Conservation (phyloP, 192 early-diverging fungal genomes). For the Coemansia asiatica region DNA sequence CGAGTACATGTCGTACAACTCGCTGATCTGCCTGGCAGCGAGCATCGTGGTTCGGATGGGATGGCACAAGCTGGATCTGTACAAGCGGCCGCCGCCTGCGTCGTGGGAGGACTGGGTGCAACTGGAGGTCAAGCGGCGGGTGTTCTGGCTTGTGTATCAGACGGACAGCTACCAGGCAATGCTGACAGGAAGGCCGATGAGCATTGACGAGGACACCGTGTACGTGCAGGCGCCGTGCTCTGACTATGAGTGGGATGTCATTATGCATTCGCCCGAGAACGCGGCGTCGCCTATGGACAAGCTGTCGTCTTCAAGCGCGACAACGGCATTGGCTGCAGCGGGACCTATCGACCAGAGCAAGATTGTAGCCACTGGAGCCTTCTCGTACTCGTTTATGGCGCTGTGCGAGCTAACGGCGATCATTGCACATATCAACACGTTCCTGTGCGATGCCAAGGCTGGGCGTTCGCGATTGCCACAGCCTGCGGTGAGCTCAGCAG, state of each 20-base stretch:
- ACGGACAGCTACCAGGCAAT: constrained; percentile 56
- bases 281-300: not conserved
- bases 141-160: constrained; percentile 56
- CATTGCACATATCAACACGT: constrained; percentile 42
- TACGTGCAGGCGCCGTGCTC: constrained; percentile 52
- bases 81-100: constrained; percentile 26
- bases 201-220: constrained; percentile 48
- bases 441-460: constrained; percentile 48
- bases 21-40: constrained; percentile 50
- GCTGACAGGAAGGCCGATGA: constrained; percentile 51
- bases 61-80: constrained; percentile 50
- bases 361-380: constrained; percentile 53
- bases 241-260: constrained; percentile 53
- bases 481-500: not conserved
- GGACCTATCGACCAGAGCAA: constrained; percentile 29
- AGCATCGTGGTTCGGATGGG: constrained; percentile 49
- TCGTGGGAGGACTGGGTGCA: constrained; percentile 51
- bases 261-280: not conserved
- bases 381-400: constrained; percentile 56
- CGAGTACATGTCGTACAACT: constrained; percentile 54
- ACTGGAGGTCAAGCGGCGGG: constrained; percentile 35
- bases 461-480: constrained; percentile 18
- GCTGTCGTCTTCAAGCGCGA: constrained; percentile 26
- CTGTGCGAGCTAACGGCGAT: constrained; percentile 53
- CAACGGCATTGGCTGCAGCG: constrained; percentile 20